phyloP scores from a whole-genome alignment of 768 basidiomycete species.

The Boletus reticulatus region DNA sequence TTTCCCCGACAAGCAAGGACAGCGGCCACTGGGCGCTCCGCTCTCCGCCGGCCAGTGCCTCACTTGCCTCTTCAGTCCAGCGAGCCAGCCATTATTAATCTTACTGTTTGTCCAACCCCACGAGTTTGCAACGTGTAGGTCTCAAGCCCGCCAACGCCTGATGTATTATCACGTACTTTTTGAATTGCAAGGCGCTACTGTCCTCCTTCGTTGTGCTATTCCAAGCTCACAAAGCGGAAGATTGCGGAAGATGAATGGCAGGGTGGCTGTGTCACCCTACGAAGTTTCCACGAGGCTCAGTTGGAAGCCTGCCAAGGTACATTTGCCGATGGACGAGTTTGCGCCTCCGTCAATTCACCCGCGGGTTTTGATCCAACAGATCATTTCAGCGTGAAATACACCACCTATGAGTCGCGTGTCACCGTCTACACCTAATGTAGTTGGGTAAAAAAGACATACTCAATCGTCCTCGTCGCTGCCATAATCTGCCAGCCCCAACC shows the following conservation, averaged over 20 bases:
- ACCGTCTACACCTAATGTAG: not conserved
- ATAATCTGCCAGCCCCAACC: constrained; percentile 69
- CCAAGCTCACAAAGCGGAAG: not conserved
- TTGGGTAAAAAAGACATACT: constrained; percentile 7
- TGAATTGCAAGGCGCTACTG: constrained; percentile 3
- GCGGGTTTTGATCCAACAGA: not conserved
- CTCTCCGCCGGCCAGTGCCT: not conserved
- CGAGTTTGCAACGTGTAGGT: constrained; percentile 23
- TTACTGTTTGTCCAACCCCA: not conserved
- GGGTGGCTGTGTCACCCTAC: constrained; percentile 26
- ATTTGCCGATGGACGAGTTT: not conserved
- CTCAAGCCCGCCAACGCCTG: constrained; percentile 8
- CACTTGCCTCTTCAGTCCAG: not conserved
- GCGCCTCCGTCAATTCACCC: not conserved
- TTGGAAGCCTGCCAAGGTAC: constrained; percentile 23
- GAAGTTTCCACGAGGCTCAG: constrained; percentile 16
- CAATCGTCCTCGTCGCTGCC: constrained; percentile 69
- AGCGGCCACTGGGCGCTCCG: constrained; percentile 13
- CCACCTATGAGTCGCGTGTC: constrained; percentile 2
- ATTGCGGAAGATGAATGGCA: not conserved
- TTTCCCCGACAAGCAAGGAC: constrained; percentile 20
- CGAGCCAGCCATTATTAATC: not conserved
- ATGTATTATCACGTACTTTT: constrained; percentile 16
- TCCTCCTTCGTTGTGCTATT: not conserved
- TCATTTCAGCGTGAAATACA: constrained; percentile 4